A percentile compares a stretch with the other conserved stretches of the same genome.
Conservation (phyloP, 495 filamentous ascomycete genomes). For the Aspergillus kassunensis region DNA sequence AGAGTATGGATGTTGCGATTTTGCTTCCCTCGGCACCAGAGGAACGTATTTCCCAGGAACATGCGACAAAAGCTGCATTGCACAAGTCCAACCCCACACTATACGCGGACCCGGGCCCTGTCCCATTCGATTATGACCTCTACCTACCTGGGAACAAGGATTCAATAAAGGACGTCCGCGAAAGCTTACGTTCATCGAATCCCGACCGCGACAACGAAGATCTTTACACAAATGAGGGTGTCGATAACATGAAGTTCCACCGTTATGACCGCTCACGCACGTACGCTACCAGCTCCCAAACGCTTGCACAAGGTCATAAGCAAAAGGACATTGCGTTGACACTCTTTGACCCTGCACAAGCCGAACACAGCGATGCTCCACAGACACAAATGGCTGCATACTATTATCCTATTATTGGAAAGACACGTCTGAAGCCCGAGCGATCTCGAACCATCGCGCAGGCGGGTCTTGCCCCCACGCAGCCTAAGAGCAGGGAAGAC, state of each 20-base stretch:
- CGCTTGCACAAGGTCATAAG: slow-evolving; percentile 50
- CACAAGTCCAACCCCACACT: slow-evolving; percentile 59
- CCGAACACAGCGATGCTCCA: slow-evolving; percentile 1
- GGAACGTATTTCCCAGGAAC: slow-evolving; percentile 40
- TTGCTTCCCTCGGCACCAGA: slow-evolving; percentile 62
- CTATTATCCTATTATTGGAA: slow-evolving; percentile 84
- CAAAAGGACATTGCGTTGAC: slow-evolving; percentile 58
- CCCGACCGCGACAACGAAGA: slow-evolving; percentile 61
- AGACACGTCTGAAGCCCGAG: slow-evolving; percentile 56
- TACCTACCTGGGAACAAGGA: slow-evolving; percentile 61
- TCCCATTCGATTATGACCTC: slow-evolving; percentile 74
- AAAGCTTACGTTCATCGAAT: slow-evolving; percentile 69
- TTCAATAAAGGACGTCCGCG: slow-evolving; percentile 58
- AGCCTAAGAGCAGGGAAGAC: slow-evolving; percentile 34
- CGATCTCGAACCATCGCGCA: slow-evolving; percentile 49
- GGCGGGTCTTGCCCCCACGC: slow-evolving; percentile 39
- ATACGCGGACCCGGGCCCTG: slow-evolving; percentile 56
- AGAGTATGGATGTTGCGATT: slow-evolving; percentile 74
- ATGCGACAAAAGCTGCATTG: slow-evolving; percentile 51
- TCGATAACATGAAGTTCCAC: slow-evolving; percentile 51
- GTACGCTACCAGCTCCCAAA: slow-evolving; percentile 75
- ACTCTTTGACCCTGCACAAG: slow-evolving; percentile 57
- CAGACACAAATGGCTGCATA: slow-evolving; percentile 68
- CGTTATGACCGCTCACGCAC: slow-evolving; percentile 72
- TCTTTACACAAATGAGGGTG: slow-evolving; percentile 58